Base-by-base conservation (phyloP, 768 basidiomycete species). In the Auricularia cornea region DNA sequence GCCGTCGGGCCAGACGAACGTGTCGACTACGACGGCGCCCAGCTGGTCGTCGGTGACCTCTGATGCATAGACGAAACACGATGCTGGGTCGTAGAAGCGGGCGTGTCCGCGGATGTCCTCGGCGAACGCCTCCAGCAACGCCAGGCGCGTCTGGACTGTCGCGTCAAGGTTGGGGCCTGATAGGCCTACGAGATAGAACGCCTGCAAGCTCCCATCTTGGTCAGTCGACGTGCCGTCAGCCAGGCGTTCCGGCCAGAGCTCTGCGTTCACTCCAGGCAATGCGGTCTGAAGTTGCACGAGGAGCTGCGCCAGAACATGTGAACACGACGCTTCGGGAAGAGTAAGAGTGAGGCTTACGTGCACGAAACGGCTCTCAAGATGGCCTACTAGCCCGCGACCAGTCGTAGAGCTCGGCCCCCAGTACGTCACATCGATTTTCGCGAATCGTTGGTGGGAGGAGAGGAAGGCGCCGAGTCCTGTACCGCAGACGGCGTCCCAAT, bases 161-260 rank as follows among this genome's bases (percentile, higher is more conserved):
- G 41, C 41, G 23, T 62, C 32, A n/a, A 56, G 30, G 32, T 67
- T 60, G 14, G 64, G 35, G 26, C 64, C 52, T 11, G 59, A 63
- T 16, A 68, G 57, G 28, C 67, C 69, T 52, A 69, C 54, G n/a
- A 69, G 67, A 63, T 69, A 70, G 64, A 69, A 70, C 4, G 67
- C 65, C 33, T 63, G 62, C 20, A 59, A 60, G 59, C 48, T 29
- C 30, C 48, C 52, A 31, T 64, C 52, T 41, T 31, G 38, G 41
- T 11, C 51, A 63, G 59, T 32, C 26, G 59, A 28, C 18, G 38
- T 38, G 10, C 10, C 44, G 33, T 69, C 68, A 4, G 61, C 67
- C 32, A 70, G 60, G 12, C 69, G 64, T 30, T 60, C 33, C 16
- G 69, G 69, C 69, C 69, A 70, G 29, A 70, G 56, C 12, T 67